Evolutionary conservation across 2,329 filamentous ascomycete genomes (phyloP), one percentile per base, ranked within the genome.

Genomic region (Botrytis aclada): DNA sequence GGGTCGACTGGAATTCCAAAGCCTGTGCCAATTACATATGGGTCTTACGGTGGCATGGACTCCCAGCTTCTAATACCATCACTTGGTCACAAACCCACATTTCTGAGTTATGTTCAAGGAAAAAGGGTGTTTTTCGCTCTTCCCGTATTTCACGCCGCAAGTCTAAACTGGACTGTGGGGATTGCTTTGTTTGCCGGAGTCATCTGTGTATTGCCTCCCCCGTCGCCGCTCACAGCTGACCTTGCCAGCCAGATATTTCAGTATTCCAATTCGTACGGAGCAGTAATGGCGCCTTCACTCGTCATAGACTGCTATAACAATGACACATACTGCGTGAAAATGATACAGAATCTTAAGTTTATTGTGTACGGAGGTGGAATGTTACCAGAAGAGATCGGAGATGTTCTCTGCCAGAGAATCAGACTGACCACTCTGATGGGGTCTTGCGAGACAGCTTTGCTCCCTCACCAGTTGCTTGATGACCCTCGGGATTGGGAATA

Each of bases 1-100:
- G 84, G 84, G 6, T 80, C 81, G 2, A 85, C 83, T 0, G 83
- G 84, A 3, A 69, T 83, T 0, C 83, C 83, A 2, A 84, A 84
- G 69, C 83, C 82, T 0, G 81, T 84, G 16, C 71, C 77, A 2
- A 79, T 80, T 75, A 79, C 80, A 5, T 81, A 85, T 74, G 80
- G 77, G 8, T 54, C 54, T 61, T 72, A 66, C 61, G 63, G 25
- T 66, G 32, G 63, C 70, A 67, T 54, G 20, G 62, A 72, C 25
- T 16, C 70, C 43, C 62, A 67, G n/a, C 34, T 66, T 18, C 34
- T 64, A 20, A 39, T 64, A 25, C 61, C 32, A 29, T 62, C 56
- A 25, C 56, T 71, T 34, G 69, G 69, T 4, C 39, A 58, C 22
- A 71, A 71, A 47, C 69, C 69, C 51, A 71, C 56, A 20, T 45